Conservation (phyloP, 345 rosid species). For the Aquilaria yunnanensis region DNA sequence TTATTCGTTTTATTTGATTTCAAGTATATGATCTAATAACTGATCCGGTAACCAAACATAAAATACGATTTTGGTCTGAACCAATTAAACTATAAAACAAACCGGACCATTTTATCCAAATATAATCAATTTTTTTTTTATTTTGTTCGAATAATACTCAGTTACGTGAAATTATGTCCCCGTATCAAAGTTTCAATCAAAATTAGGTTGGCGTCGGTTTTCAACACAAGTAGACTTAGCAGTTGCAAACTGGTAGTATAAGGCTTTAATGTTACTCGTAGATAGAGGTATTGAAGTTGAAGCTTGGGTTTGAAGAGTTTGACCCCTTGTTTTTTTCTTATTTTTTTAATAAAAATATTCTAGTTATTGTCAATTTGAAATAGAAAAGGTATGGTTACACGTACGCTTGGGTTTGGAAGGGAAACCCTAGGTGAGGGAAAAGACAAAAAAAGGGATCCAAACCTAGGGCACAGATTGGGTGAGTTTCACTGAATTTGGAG, state of each 20-base stretch:
- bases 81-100: too few relatives aligned
- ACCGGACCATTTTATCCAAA: too few relatives aligned
- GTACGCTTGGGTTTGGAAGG: constrained; percentile 18
- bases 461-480: constrained; percentile 42
- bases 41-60: too few relatives aligned
- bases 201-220: not conserved
- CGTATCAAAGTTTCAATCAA: not conserved
- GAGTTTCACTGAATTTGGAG: constrained; percentile 58
- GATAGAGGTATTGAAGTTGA: constrained; percentile 46
- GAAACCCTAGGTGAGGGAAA: constrained; percentile 31
- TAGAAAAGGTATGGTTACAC: constrained; percentile 14
- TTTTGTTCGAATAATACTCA: too few relatives aligned
- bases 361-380: too few relatives aligned
- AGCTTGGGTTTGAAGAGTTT: constrained; percentile 40
- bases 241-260: not conserved
- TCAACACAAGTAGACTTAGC: constrained; percentile 11
- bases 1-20: too few relatives aligned
- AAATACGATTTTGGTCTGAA: too few relatives aligned
- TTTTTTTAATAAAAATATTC: too few relatives aligned
- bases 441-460: constrained; percentile 38
- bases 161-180: too few relatives aligned
- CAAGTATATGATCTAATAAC: too few relatives aligned
- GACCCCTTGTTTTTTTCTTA: constrained; percentile 16
- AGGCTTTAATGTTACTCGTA: constrained; percentile 28
- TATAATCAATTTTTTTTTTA: too few relatives aligned